Base-by-base conservation (phyloP, 163 green algal genomes). In the Scenedesmus sp. region DNA sequence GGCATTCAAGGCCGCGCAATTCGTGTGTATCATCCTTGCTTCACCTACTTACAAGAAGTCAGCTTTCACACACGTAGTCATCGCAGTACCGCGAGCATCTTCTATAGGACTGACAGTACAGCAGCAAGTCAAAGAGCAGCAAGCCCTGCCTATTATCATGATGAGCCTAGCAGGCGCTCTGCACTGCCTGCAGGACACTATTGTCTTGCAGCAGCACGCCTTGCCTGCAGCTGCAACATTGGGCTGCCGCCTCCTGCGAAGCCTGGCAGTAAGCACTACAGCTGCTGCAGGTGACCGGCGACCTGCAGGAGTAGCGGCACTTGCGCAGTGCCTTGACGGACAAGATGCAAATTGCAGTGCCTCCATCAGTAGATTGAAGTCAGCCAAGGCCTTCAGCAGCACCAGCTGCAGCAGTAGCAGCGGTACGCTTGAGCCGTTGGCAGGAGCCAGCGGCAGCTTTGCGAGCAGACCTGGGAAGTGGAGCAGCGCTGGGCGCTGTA, bases 351-450 rank as follows among this genome's bases (percentile, higher is more conserved):
- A 73, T n/a, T 79, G 49, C 82, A 46, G 20, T 26, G 35, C 26
- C 30, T 15, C 22, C 83, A 81, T 37, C 59, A 44, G 82, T 49
- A 87, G 35, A 35, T 6, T 56, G 10, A 4, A 37, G 7, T 42
- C 6, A 4, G 7, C 3, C 51, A 37, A 22, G 26, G 1, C 35
- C 13, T 51, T 56, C 82, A 87, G n/a, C n/a, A n/a, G 82, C 82
- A 87, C 26, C 35, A 49, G 83, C 83, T 42, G 83, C 59, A 89
- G 83, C 56, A 89, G 61, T n/a, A 81, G 56, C 37, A 81, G 59
- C 83, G 61, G 59, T 72, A 42, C 72, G n/a, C 59, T 43, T 0
- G 20, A 68, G 37, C 42, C 16, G 30, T 33, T 33, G 22, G 35
- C 22, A 46, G 40, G 24, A 81, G 37, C 33, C 53, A 61, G 83